Base-by-base conservation (phyloP, 1,139 yeast genomes). In the Chernovozyma sophiae-reginae region DNA sequence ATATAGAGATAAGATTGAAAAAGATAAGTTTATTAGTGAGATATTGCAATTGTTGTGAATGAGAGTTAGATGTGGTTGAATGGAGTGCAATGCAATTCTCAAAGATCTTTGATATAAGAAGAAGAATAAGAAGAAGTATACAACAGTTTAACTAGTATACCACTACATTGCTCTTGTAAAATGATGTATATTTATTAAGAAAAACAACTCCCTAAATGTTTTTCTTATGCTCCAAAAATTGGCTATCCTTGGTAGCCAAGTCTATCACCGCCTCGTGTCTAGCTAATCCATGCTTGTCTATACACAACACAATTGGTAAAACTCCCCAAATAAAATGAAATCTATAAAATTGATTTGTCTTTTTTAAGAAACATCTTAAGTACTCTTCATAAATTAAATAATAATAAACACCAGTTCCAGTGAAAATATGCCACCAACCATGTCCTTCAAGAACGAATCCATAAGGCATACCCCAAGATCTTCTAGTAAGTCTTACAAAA, bases 341-440 rank as follows among this genome's bases (percentile, higher is more conserved):
- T 36, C 58, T 55, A 53, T 72, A 86, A 36, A 72, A 72, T 16
- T 68, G 54, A 30, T 75, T 72, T 13, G 68, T 66, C 14, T 78
- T 79, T 32, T 71, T 69, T 44, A 81, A 68, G 54, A 77, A 76
- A 32, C 79, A 64, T 47, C 94, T 74, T 49, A 86, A 65, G 52
- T 81, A 84, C 57, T 85, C 87, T 52, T 73, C 79, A 57, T 86
- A 86, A 13, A 86, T 86, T 43, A 74, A 61, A 43, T 67, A 70
- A 48, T 55, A 68, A 48, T 72, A 73, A 11, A 72, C 68, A 2
- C 95, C 96, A 11, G 79, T 66, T 3, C 95, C 95, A 0, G 95
- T 86, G 44, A 86, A 72, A 24, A 86, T 65, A 56, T 92, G 98
- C 98, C 98, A 92, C 97, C 97, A 92, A 14, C 95, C 96, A 55